These are phyloP conservation scores for Sporothrix pallida DNA, from an alignment of 2,329 filamentous ascomycete genomes.

Conservation along the genomic window DNA sequence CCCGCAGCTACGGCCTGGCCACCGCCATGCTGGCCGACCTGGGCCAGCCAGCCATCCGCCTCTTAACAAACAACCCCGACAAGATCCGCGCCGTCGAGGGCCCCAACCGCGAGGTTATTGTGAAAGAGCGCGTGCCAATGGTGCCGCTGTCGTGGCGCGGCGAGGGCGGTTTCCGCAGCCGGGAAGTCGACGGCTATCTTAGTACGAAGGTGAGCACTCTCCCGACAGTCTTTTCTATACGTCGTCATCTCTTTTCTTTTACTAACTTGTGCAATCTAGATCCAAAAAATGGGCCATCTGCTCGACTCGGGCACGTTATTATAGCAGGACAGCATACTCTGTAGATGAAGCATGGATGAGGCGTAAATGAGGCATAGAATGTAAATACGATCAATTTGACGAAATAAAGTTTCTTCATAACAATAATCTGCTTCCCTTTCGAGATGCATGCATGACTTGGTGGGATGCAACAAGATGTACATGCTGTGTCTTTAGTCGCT, in stretches of 20 bases:
- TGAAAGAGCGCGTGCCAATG: conserved; percentile 92
- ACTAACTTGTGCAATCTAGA: conserved; percentile 54
- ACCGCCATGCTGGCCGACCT: conserved; percentile 92
- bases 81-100: conserved; percentile 96
- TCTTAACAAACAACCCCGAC: conserved; percentile 96
- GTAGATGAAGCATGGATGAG: neutral
- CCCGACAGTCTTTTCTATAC: neutral
- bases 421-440: neutral
- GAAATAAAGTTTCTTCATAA: neutral
- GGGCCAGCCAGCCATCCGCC: conserved; percentile 75
- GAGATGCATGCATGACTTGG: no score
- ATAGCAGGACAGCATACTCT: conserved; percentile 3
- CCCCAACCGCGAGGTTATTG: conserved; percentile 82
- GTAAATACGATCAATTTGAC: conserved; percentile 15
- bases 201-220: conserved; percentile 78
- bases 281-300: conserved; percentile 88
- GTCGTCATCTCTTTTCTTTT: neutral
- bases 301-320: conserved; percentile 54
- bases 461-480: no score
- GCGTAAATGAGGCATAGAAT: neutral
- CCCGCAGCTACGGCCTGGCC: conserved; percentile 91
- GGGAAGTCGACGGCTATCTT: conserved; percentile 91
- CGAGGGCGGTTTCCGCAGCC: conserved; percentile 79
- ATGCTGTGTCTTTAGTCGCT: no score
- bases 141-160: conserved; percentile 92